A percentile compares a stretch with the other conserved stretches of the same genome.
These are phyloP conservation scores for Tinospora cordifolia DNA, from an alignment of 164 flowering plant species.

Conservation along the genomic window DNA sequence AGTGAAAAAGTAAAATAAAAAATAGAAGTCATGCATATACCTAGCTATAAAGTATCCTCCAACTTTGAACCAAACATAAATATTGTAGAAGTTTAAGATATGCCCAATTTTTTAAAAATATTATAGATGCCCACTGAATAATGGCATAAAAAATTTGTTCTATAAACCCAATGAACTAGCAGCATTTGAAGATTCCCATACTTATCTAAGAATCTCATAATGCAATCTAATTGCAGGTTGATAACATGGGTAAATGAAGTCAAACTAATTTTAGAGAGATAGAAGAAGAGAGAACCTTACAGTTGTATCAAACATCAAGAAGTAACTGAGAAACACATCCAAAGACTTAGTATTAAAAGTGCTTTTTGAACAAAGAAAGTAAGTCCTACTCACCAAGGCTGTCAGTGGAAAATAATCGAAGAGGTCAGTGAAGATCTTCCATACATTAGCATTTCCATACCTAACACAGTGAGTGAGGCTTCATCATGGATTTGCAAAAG, in stretches of 20 bases:
- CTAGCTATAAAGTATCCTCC: no score
- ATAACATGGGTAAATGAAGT: background rate
- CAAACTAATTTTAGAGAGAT: slow-evolving; percentile 17
- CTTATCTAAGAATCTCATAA: background rate
- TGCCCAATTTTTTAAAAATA: no score
- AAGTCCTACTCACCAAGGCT: slow-evolving; percentile 67
- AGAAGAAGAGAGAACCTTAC: slow-evolving; percentile 33
- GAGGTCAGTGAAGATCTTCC: slow-evolving; percentile 91
- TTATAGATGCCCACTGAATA: no score
- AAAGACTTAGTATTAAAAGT: background rate
- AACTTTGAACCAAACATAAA: no score
- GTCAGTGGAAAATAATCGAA: slow-evolving; percentile 92
- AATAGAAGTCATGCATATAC: no score
- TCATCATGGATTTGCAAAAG: no score
- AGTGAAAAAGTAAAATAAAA: no score
- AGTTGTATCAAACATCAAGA: background rate
- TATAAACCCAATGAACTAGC: background rate
- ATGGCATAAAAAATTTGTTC: no score
- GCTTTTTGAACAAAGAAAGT: background rate
- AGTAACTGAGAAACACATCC: background rate
- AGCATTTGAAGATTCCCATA: no score
- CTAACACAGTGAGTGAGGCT: slow-evolving; percentile 29
- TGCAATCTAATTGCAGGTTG: background rate
- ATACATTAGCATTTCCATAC: slow-evolving; percentile 91
- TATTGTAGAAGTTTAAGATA: no score